Evolutionary conservation across 148 eudicot genomes (phyloP), one percentile per base, ranked within the genome.

Genomic region (Vaccinium corymbosum): DNA sequence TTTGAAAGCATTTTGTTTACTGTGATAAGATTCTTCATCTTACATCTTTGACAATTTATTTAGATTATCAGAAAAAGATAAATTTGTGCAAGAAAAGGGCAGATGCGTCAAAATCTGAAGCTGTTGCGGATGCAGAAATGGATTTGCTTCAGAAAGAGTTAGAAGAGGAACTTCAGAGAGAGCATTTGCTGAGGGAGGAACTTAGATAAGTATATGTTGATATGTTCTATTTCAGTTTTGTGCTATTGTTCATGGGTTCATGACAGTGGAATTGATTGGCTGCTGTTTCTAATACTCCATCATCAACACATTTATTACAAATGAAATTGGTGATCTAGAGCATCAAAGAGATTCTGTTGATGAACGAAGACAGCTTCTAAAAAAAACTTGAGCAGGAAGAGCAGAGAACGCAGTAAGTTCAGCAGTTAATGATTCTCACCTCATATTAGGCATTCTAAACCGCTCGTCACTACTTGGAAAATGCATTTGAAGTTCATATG

Each of bases 141-240:
- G 90, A 91, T 53, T 32, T 51, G 46, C 91, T 93, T 75, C 95
- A 93, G 79, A 86, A 89, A 77, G 92, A 91, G 85, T 86, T 94
- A 83, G 93, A 93, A 19, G 90, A 88, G 81, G 94, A 91, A 83
- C 83, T 89, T n/a, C 84, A 89, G 55, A 86, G 74, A 85, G 97
- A 92, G 88, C 83, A 66, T 22, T 72, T 87, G 84, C 94, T 93
- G 48, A 85, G 83, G 35, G 92, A 92, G 85, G 93, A 97, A 85
- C 92, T 97, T 76, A 94, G 99, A 94, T 96, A 91, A 91, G 99
- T 91, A 90, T 88, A 85, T 84, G 13, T 14, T 83, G 11, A 90
- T 88, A 85, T 85, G 13, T 14, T 83, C 15, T 42, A 74, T 52
- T 51, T 56, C 6, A 70, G 35, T 52, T 72, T 7, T 57, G 32